Percentiles rank a stretch among this genome's conserved stretches.
phyloP scores from a whole-genome alignment of 768 basidiomycete genomes.

The Leccinum disarticulatum region DNA sequence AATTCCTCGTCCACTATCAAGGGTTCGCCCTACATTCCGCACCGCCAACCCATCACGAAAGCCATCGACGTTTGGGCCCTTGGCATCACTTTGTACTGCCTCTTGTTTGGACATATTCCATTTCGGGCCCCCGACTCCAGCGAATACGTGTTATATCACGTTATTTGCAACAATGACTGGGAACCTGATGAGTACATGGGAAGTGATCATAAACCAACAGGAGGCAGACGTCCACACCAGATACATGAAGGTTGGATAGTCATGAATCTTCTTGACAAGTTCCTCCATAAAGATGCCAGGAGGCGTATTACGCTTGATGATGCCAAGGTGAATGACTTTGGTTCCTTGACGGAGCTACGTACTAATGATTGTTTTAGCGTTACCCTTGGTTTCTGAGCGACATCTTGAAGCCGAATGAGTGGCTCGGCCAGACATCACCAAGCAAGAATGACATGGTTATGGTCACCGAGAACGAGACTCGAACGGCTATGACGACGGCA shows the following conservation, averaged over 20 bases:
- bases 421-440: constrained; percentile 66
- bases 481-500: constrained; percentile 66
- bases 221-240: constrained; percentile 51
- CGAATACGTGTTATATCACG: constrained; percentile 77
- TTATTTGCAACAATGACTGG: constrained; percentile 80
- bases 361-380: constrained; percentile 38
- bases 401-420: constrained; percentile 60
- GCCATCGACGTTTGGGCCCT: constrained; percentile 98
- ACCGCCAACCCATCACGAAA: constrained; percentile 70
- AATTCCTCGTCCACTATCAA: constrained; percentile 32
- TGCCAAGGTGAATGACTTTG: constrained; percentile 63
- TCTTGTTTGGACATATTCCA: constrained; percentile 85
- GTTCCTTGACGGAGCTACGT: not conserved
- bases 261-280: constrained; percentile 65
- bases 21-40: constrained; percentile 21
- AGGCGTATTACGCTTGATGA: constrained; percentile 76
- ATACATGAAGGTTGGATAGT: constrained; percentile 59
- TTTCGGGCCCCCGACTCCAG: constrained; percentile 58
- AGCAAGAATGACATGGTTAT: constrained; percentile 47
- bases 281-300: constrained; percentile 79
- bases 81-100: constrained; percentile 92
- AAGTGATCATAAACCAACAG: constrained; percentile 60
- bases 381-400: constrained; percentile 70
- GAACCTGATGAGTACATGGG: constrained; percentile 69
- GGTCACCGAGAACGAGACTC: constrained; percentile 77